Evolutionary conservation across 352 stramenopile genomes (phyloP), one percentile per base, ranked within the genome.

Genomic region (Hyaloperonospora arabidopsidis): DNA sequence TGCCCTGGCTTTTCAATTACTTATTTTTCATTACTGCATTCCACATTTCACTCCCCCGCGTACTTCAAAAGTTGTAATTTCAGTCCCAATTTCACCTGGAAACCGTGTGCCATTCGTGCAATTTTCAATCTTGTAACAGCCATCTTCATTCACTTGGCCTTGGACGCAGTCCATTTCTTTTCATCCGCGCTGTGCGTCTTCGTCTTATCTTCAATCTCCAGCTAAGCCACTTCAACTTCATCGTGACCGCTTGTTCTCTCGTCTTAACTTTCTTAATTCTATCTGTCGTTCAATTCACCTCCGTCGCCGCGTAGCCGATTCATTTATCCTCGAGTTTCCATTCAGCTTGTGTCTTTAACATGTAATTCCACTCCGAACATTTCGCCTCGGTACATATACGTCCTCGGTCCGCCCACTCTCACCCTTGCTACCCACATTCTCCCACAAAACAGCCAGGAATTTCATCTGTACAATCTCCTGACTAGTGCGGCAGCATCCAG

Each of bases 1-100:
- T 57, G 54, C 49, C 54, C 54, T 54, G 38, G 36, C 28, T 63
- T 69, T 60, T 67, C 49, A 69, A 64, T 35, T 65, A 65, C 36
- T 61, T 69, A 40, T 58, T 65, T 58, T 49, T 61, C 28, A 38
- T 71, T 64, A 70, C 54, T 72, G 59, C 60, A 63, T 72, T 65
- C 61, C 48, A 52, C 57, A 56, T 70, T 70, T 70, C 44, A 58
- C 61, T 59, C 40, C 54, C 51, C 43, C 52, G 59, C 15, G 48
- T 55, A 52, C 64, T 70, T 70, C 61, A 70, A 73, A 73, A 67
- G 61, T 67, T 70, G 57, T 70, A 68, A 70, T 73, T 72, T 62
- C 58, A 63, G 59, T 69, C 61, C 64, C 58, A 63, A 65, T 65
- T 73, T 68, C 53, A 62, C 45, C 59, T 54, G 57, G 43, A 53